Evolutionary conservation across 257 asterid genomes (phyloP), one percentile per base, ranked within the genome.

Genomic region (Solanum okadae): DNA sequence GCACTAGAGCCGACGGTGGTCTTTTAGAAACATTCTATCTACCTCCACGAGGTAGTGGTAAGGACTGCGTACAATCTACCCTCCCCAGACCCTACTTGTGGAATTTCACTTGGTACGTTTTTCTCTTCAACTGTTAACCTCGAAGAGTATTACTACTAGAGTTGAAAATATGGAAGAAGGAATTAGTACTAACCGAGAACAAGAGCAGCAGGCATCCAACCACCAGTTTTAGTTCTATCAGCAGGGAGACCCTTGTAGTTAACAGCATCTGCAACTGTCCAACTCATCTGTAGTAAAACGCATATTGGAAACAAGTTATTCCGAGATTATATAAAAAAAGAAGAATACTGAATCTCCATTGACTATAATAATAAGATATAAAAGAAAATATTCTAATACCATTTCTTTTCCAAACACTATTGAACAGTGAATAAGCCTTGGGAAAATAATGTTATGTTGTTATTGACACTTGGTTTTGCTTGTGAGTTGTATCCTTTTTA

Each of bases 161-260:
- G 68, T 59, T 59, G 13, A 22, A 35, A 23, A 2, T 37, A 11
- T 77, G 84, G 35, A 77, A 44, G n/a, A 59, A 5, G 34, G 56
- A 56, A n/a, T 65, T 29, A 27, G 0, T 82, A 91, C 93, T 38
- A 87, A 96, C 99, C 99, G 86, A 96, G 92, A 87, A 96, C 93
- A 38, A 95, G 96, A n/a, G 98, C 98, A 65, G 98, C 99, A 34
- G 98, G 93, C 8, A 94, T 87, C 99, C 99, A 96, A 42, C 99
- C 98, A 14, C 99, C 99, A 38, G 99, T 96, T 90, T 89, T 93
- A 46, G 97, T 82, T 89, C 88, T 93, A 25, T 94, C 97, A 87
- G 98, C 98, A 0, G 98, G 97, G 46, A 63, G 87, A 31, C 98
- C 99, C 85, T 92, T 93, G 96, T 95, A 92, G 87, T 96, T 94